phyloP scores from a whole-genome alignment of 768 basidiomycete genomes.

The Hygrocybe coccinea region DNA sequence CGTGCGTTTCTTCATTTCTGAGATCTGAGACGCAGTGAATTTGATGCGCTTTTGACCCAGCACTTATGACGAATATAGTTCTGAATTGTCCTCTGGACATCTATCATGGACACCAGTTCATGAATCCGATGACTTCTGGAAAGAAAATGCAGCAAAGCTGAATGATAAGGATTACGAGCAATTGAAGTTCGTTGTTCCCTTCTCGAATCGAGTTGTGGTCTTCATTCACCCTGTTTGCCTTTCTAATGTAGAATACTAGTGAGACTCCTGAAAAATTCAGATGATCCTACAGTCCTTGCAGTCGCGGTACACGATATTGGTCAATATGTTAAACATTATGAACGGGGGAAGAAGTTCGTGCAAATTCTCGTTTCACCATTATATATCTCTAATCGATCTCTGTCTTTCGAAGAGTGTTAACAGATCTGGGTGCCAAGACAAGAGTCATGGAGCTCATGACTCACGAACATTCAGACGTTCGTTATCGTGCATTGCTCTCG shows the following conservation, averaged over 20 bases:
- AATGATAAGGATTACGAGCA: slow-evolving; percentile 82
- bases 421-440: slow-evolving; percentile 81
- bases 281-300: slow-evolving; percentile 75
- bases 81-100: slow-evolving; percentile 85
- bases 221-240: not conserved
- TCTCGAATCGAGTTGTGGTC: not conserved
- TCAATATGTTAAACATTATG: slow-evolving; percentile 88
- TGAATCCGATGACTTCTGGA: slow-evolving; percentile 97
- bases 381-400: not conserved
- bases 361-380: not conserved
- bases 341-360: slow-evolving; percentile 85
- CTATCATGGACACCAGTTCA: slow-evolving; percentile 95
- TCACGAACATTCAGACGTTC: slow-evolving; percentile 80
- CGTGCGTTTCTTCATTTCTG: slow-evolving; percentile 46
- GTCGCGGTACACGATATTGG: slow-evolving; percentile 93
- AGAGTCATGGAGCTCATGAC: slow-evolving; percentile 91
- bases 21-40: not conserved
- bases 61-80: slow-evolving; percentile 94
- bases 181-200: slow-evolving; percentile 56
- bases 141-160: slow-evolving; percentile 82
- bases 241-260: slow-evolving; percentile 58
- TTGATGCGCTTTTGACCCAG: slow-evolving; percentile 35
- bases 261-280: slow-evolving; percentile 60
- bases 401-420: slow-evolving; percentile 52
- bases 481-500: slow-evolving; percentile 86